Evolutionary conservation across 2,329 filamentous ascomycete genomes (phyloP).

Genomic region (Ambrosiella cleistominuta): DNA sequence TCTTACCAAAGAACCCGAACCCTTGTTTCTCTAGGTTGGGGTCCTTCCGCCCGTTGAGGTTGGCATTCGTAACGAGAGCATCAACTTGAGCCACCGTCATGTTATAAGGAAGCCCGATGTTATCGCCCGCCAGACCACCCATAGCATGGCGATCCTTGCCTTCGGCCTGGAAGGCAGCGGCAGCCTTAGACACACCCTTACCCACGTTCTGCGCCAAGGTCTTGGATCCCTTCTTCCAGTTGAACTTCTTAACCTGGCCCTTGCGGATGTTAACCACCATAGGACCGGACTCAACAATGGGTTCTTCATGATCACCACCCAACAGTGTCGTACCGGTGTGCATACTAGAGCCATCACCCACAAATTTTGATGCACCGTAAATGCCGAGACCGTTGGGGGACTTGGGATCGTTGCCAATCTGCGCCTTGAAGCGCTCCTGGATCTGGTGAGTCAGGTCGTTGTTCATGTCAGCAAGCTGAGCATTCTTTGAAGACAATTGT

Average conservation of each 20-base stretch:
- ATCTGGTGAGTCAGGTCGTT: conserved; percentile 90
- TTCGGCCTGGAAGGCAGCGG: conserved; percentile 50
- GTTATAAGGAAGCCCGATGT: conserved; percentile 53
- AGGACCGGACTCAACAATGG: conserved; percentile 53
- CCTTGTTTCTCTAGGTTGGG: conserved; percentile 32
- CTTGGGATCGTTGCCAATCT: conserved; percentile 32
- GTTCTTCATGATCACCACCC: conserved; percentile 49
- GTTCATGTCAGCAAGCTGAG: conserved; percentile 85
- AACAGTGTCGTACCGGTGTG: conserved; percentile 35
- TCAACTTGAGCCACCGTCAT: conserved; percentile 43
- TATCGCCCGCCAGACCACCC: conserved; percentile 38
- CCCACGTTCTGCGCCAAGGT: conserved; percentile 85
- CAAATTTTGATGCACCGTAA: conserved; percentile 34
- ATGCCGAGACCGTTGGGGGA: conserved; percentile 39
- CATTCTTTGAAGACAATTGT: conserved; percentile 83
- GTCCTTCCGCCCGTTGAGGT: conserved; percentile 18
- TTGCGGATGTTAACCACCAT: conserved; percentile 92
- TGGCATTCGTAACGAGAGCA: conserved; percentile 21
- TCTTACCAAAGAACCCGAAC: conserved; percentile 52
- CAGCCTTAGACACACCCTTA: conserved; percentile 85
- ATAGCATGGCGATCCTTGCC: conserved; percentile 33
- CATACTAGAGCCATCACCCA: conserved; percentile 32
- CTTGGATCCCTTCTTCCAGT: conserved; percentile 95
- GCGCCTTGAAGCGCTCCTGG: conserved; percentile 78
- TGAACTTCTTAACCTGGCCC: conserved; percentile 88